Conservation (phyloP, 23 red algal genomes). For the Gracilaria domingensis region DNA sequence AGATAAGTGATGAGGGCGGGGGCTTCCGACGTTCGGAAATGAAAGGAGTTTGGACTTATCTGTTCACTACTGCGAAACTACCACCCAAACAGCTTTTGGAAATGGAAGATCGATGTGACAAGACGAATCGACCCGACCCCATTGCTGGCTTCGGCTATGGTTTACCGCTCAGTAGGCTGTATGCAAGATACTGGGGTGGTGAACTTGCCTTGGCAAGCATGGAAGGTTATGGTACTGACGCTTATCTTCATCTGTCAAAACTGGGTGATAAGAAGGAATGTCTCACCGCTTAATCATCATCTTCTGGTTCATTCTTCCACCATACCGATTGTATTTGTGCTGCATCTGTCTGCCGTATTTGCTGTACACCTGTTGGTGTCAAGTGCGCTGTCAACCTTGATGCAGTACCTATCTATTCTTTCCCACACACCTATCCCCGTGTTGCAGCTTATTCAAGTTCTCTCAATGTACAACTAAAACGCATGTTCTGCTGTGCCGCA, state of each 20-base stretch:
- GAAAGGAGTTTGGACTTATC: conserved; percentile 91
- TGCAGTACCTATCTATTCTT: neutral
- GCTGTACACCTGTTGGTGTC: neutral
- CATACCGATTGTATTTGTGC: neutral
- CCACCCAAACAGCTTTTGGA: conserved; percentile 85
- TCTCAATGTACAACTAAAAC: neutral
- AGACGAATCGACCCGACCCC: conserved; percentile 71
- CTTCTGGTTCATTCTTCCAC: neutral
- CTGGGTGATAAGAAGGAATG: conserved; percentile 93
- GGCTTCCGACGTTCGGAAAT: conserved; percentile 94
- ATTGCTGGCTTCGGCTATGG: conserved; percentile 99
- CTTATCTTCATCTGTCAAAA: conserved; percentile 94
- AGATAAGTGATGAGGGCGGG: conserved; percentile 97
- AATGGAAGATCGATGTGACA: conserved; percentile 70
- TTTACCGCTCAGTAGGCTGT: conserved; percentile 89
- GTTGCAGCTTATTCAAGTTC: neutral
- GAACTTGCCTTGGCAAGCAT: conserved; percentile 91
- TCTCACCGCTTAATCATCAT: conserved; percentile 55
- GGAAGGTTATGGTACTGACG: conserved; percentile 98
- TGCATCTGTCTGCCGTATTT: neutral
- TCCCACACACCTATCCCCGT: neutral
- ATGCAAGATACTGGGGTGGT: conserved; percentile 97
- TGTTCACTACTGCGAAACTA: conserved; percentile 93
- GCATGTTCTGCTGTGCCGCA: neutral
- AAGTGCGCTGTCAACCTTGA: neutral